Percentiles rank a stretch among this genome's conserved stretches.
Conservation (phyloP, 2,329 filamentous ascomycete species). For the Diaporthe citri region DNA sequence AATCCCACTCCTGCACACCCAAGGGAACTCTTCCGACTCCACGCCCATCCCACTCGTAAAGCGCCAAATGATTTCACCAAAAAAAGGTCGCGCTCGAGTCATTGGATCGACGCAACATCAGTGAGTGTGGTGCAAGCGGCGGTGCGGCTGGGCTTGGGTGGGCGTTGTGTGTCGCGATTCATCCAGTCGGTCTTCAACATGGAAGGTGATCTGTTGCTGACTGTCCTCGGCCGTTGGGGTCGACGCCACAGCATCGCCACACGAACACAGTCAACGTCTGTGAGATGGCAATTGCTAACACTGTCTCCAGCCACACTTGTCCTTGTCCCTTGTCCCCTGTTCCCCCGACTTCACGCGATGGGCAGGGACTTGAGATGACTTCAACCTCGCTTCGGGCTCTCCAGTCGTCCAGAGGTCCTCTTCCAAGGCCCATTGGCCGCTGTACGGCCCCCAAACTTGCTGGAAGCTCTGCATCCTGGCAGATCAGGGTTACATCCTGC, state of each 20-base stretch:
- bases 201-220: not conserved
- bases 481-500: slow-evolving; percentile 31
- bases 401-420: not conserved
- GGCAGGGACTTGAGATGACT: slow-evolving; percentile 14
- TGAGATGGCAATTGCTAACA: not conserved
- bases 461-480: not conserved
- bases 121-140: not conserved
- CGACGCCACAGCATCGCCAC: slow-evolving; percentile 13
- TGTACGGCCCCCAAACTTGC: slow-evolving; percentile 34
- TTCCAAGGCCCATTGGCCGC: slow-evolving; percentile 2
- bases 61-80: not conserved
- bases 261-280: not conserved
- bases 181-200: not conserved
- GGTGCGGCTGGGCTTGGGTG: not conserved
- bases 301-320: slow-evolving; percentile 1
- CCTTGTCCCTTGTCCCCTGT: not conserved
- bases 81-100: not conserved
- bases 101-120: not conserved
- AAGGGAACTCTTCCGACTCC: not conserved
- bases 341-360: slow-evolving; percentile 8
- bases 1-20: not conserved
- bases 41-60: slow-evolving; percentile 8
- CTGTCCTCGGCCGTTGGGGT: not conserved
- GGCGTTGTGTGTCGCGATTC: not conserved
- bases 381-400: slow-evolving; percentile 15